Evolutionary conservation across 169 alveolate genomes (phyloP), one percentile per base, ranked within the genome.

Genomic region (Eimeria praecox): DNA sequence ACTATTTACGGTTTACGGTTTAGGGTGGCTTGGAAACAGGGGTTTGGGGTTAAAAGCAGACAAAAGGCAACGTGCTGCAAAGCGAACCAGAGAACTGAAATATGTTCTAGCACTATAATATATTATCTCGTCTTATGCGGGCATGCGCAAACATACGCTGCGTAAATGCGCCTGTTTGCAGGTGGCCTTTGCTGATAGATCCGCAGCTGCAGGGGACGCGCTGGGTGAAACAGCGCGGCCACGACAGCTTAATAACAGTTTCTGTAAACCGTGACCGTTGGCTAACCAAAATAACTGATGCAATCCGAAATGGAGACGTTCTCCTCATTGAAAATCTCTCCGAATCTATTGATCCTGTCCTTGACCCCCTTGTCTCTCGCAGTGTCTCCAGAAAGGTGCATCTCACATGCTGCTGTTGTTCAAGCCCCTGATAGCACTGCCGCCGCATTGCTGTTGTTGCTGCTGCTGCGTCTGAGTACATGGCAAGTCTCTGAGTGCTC

Each of bases 171-270:
- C 18, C 33, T 27, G 18, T 38, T 18, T 56, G 44, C 82, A 90
- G 95, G 35, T 99, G 99, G 99, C 99, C 99, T 54, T 96, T 99
- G 73, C 97, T 99, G 93, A 98, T 99, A 52, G 99, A 99, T 96
- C 99, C 99, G 12, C 99, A 99, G 97, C 97, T 99, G 96, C 99
- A 99, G 96, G 99, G 99, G 42, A 97, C 98, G 75, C 98, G 98
- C 93, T 99, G 99, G 99, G 97, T 99, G 77, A 98, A 98, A 94
- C 97, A 95, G 94, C 89, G 90, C n/a, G 98, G 98, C 64, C 99
- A 99, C 87, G 98, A 98, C 66, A 99, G 98, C 44, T 97, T 99
- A 89, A 97, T 99, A n/a, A 97, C 98, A 62, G 97, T 99, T 30
- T 99, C 98, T 94, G 97, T 98, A 92, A 97, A 98, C 59, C 98